phyloP scores from a whole-genome alignment of 1,284 basidiomycete species.

The Pascua guehoae region DNA sequence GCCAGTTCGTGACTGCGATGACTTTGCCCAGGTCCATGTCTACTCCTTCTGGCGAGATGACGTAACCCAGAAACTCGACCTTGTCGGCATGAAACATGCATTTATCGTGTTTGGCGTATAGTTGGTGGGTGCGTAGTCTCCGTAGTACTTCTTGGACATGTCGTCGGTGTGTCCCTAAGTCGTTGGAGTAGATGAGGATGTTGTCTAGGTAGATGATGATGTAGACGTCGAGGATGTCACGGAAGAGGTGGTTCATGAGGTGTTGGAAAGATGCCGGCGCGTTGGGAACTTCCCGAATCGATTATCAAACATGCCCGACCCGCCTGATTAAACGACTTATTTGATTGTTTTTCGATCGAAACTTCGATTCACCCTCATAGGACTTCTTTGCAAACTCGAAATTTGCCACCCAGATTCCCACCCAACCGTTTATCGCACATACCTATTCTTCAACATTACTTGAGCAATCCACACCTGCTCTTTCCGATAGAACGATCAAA shows the following conservation, averaged over 20 bases:
- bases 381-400: no score
- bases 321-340: no score
- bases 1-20: conserved; percentile 48
- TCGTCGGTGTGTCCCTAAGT: conserved; percentile 46
- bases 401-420: no score
- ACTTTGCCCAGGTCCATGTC: conserved; percentile 45
- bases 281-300: no score
- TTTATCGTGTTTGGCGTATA: conserved; percentile 50
- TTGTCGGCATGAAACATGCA: conserved; percentile 43
- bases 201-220: conserved; percentile 46
- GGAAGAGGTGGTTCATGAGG: conserved; percentile 32
- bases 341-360: no score
- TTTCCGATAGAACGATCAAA: no score
- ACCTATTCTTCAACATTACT: no score
- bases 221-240: conserved; percentile 28
- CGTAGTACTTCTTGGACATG: conserved; percentile 46
- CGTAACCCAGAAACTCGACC: conserved; percentile 33
- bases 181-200: conserved; percentile 50
- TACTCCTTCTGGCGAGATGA: not conserved
- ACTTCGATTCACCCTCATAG: no score
- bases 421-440: no score
- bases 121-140: conserved; percentile 34
- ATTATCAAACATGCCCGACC: no score
- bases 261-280: conserved; percentile 47
- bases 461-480: no score